Conservation (phyloP, 164 flowering plant genomes). For the Annona squamosa region DNA sequence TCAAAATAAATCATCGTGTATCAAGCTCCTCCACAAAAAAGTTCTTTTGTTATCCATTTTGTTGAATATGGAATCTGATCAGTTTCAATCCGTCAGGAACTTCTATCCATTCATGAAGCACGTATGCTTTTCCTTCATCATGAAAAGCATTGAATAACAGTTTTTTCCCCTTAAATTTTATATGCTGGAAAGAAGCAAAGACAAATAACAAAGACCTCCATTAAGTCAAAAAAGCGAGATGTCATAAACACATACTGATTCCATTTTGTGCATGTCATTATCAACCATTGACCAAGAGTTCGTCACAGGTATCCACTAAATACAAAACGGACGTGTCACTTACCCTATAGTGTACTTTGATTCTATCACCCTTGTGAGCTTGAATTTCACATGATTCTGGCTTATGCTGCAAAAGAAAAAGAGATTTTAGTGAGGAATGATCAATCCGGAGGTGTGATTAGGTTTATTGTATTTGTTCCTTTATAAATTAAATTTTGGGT, state of each 20-base stretch:
- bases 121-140: background rate
- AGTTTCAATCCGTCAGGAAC: background rate
- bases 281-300: background rate
- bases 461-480: too few relatives aligned
- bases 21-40: background rate
- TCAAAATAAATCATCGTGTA: background rate
- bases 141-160: background rate
- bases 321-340: slow-evolving; percentile 16
- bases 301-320: background rate
- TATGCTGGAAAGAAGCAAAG: background rate
- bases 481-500: background rate
- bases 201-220: background rate
- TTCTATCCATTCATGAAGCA: background rate
- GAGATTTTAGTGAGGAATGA: background rate
- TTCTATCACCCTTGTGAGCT: slow-evolving; percentile 89
- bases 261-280: background rate
- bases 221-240: background rate
- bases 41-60: background rate
- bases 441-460: background rate
- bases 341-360: slow-evolving; percentile 91
- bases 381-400: slow-evolving; percentile 72
- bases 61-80: background rate
- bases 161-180: background rate
- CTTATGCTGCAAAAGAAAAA: slow-evolving; percentile 47
- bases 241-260: background rate